Conservation (phyloP, 306 rosid species). For the Coriaria nepalensis region DNA sequence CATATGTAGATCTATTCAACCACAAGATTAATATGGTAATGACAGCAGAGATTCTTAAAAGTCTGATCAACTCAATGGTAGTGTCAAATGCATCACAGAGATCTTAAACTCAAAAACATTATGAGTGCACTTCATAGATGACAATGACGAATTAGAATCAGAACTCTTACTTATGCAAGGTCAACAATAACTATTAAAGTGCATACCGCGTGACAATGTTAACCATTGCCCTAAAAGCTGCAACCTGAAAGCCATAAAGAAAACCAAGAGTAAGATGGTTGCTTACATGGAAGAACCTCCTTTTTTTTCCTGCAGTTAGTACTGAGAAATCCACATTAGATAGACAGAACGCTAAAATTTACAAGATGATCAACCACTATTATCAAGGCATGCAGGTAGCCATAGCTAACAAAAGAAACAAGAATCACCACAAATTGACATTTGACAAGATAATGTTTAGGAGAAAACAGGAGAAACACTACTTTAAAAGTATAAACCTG, state of each 20-base stretch:
- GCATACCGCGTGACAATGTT: slow-evolving; percentile 86
- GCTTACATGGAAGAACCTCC: slow-evolving; percentile 11
- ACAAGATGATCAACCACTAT: neutral
- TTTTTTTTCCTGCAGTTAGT: neutral
- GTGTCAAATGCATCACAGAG: too few relatives aligned
- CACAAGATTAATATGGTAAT: too few relatives aligned
- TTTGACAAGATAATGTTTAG: neutral
- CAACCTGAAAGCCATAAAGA: slow-evolving; percentile 53
- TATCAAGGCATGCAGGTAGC: neutral
- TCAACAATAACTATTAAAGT: slow-evolving; percentile 13
- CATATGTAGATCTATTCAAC: too few relatives aligned
- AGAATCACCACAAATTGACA: slow-evolving; percentile 4
- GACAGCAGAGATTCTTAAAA: too few relatives aligned
- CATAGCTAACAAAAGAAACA: neutral
- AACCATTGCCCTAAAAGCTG: slow-evolving; percentile 99
- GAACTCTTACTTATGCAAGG: neutral
- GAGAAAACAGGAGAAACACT: neutral
- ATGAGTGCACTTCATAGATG: too few relatives aligned
- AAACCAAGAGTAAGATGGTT: slow-evolving; percentile 20
- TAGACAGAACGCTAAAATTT: neutral
- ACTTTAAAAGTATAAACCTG: slow-evolving; percentile 45
- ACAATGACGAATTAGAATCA: too few relatives aligned
- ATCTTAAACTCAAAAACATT: too few relatives aligned
- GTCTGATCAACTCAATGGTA: too few relatives aligned
- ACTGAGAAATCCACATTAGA: slow-evolving; percentile 1